Evolutionary conservation across 352 stramenopile genomes (phyloP), one percentile per base, ranked within the genome.

Genomic region (Phytophthora palmivora): DNA sequence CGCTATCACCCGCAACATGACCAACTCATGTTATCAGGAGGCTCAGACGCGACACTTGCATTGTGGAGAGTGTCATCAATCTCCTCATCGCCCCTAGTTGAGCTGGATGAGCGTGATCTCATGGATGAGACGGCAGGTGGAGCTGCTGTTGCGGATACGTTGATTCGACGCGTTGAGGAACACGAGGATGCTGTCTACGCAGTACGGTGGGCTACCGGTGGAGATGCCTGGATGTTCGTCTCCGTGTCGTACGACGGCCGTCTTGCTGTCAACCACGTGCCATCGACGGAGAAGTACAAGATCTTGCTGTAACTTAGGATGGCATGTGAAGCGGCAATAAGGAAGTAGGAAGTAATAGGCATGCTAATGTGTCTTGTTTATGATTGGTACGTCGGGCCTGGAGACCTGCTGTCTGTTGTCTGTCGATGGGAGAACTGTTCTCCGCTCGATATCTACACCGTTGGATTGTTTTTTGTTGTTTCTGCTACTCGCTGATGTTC

Each of bases 281-380:
- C 97, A 28, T 98, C 94, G 14, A 98, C 98, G 6, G 97, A 99
- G 76, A 99, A 99, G 72, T 99, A 99, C 79, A 99, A 99, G 67
- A 99, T 99, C 74, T 78, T 99, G 56, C 69, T 99, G 21, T 99
- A 34, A 34, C 30, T 14, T 34, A 66, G 19, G 21, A 59, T 39
- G 45, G 21, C 12, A 57, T 46, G 45, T n/a, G n/a, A n/a, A n/a
- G n/a, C n/a, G n/a, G n/a, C n/a, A n/a, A n/a, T n/a, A n/a, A n/a
- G n/a, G 24, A 41, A 19, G 18, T 42, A 39, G 6, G 8, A 90
- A 53, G 50, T 22, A 58, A 52, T 68, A 34, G 34, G 49, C 37
- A 51, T 65, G 36, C 33, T 67, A 68, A 21, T 65, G 58, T 65
- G 43, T 66, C 48, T 56, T 64, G 43, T 65, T 71, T 72, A 69